Evolutionary conservation across 1,284 basidiomycete species (phyloP).

Genomic region (Sphaerobolus stellatus): DNA sequence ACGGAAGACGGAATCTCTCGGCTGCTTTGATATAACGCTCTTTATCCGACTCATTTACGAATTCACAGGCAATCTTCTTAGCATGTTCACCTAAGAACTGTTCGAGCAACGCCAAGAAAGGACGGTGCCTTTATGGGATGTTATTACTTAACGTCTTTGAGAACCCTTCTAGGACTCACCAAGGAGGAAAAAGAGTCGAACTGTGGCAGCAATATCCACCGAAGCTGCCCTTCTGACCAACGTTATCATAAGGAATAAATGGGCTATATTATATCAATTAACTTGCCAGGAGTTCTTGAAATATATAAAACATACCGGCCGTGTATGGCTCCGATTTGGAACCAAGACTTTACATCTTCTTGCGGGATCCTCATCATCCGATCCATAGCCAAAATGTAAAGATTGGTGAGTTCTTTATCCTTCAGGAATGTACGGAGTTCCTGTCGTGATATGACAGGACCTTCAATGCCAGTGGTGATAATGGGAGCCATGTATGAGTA

Average conservation of each 20-base stretch:
- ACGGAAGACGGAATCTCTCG: constrained; percentile 12
- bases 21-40: constrained; percentile 8
- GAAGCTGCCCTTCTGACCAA: constrained; percentile 5
- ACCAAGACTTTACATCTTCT: constrained; percentile 6
- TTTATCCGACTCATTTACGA: constrained; percentile 1
- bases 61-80: constrained; percentile 11
- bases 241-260: constrained; percentile 10
- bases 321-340: constrained; percentile 14
- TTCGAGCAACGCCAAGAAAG: constrained; percentile 12
- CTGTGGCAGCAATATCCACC: constrained; percentile 13
- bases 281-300: background rate
- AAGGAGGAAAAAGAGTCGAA: constrained; percentile 14
- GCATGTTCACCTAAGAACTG: constrained; percentile 9
- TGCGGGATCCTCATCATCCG: constrained; percentile 11
- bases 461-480: too few relatives aligned
- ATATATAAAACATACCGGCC: constrained; percentile 11
- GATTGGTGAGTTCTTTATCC: constrained; percentile 13
- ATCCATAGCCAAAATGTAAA: constrained; percentile 8
- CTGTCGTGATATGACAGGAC: constrained; percentile 5
- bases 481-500: too few relatives aligned
- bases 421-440: constrained; percentile 10
- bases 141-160: too few relatives aligned
- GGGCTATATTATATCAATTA: background rate
- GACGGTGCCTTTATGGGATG: constrained; percentile 16
- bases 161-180: background rate